A percentile compares a stretch with the other conserved stretches of the same genome.
phyloP scores from a whole-genome alignment of 1,284 basidiomycete species.

The Puccinia sorghi region DNA sequence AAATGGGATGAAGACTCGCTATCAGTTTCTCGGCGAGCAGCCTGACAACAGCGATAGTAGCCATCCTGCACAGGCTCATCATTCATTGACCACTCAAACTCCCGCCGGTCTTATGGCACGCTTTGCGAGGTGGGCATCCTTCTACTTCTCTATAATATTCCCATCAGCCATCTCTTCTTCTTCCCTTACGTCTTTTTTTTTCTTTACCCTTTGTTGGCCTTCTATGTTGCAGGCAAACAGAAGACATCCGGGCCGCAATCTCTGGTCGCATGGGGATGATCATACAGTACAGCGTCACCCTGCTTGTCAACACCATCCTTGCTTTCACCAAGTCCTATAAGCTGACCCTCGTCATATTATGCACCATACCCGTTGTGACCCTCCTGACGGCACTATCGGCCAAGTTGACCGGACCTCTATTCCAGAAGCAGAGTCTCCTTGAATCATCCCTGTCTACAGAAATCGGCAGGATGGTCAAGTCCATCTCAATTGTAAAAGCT shows the following conservation, averaged over 20 bases:
- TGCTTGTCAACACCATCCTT: constrained; percentile 74
- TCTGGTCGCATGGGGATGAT: constrained; percentile 75
- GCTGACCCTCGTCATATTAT: constrained; percentile 86
- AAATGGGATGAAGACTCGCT: constrained; percentile 52
- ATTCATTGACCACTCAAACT: constrained; percentile 59
- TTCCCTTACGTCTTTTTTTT: background rate
- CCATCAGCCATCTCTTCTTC: too few relatives aligned
- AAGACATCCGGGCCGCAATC: constrained; percentile 83
- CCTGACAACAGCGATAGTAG: constrained; percentile 61
- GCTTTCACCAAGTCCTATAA: constrained; percentile 78
- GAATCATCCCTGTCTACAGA: constrained; percentile 73
- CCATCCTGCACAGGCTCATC: constrained; percentile 59
- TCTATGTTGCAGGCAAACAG: constrained; percentile 72
- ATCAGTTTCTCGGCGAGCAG: constrained; percentile 57
- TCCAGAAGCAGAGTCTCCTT: constrained; percentile 69
- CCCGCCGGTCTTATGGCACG: constrained; percentile 93
- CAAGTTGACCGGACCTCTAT: constrained; percentile 63
- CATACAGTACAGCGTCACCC: constrained; percentile 77
- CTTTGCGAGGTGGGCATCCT: constrained; percentile 73
- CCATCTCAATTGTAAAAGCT: constrained; percentile 90
- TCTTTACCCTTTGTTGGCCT: background rate
- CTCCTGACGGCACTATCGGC: constrained; percentile 61
- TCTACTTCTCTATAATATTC: background rate
- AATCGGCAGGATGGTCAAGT: constrained; percentile 73
- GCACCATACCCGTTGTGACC: constrained; percentile 76